Evolutionary conservation across 2,329 filamentous ascomycete genomes (phyloP).

Genomic region (Alternaria conjuncta): DNA sequence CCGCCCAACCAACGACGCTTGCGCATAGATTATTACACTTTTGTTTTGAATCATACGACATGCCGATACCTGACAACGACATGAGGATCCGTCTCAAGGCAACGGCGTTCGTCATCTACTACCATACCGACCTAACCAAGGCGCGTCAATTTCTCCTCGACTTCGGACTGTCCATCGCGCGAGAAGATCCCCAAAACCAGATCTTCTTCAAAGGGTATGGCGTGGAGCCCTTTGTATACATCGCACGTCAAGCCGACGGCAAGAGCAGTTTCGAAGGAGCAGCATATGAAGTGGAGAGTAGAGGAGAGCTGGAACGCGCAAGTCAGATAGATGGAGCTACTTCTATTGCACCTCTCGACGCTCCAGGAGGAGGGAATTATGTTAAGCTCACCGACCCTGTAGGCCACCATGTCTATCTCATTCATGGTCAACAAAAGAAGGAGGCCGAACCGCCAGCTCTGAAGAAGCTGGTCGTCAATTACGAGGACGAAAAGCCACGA

Average conservation of each 20-base stretch:
- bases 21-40: neutral
- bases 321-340: neutral
- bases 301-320: neutral
- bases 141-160: conserved; percentile 21
- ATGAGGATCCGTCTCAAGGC: neutral
- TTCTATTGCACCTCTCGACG: neutral
- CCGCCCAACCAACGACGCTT: neutral
- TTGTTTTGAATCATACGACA: neutral
- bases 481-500: conserved; percentile 49
- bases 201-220: conserved; percentile 59
- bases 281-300: neutral
- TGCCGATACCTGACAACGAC: conserved; percentile 2
- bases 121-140: conserved; percentile 16
- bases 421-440: neutral
- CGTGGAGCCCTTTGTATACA: neutral
- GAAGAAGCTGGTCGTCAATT: neutral
- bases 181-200: conserved; percentile 26
- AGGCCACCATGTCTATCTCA: neutral
- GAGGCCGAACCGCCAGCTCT: neutral
- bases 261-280: neutral
- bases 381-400: neutral
- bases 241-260: neutral
- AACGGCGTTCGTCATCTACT: conserved; percentile 16
- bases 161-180: conserved; percentile 19
- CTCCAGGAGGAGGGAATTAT: neutral